Base-by-base conservation (phyloP, 805 yeast genomes). In the Yarrowia sp. region DNA sequence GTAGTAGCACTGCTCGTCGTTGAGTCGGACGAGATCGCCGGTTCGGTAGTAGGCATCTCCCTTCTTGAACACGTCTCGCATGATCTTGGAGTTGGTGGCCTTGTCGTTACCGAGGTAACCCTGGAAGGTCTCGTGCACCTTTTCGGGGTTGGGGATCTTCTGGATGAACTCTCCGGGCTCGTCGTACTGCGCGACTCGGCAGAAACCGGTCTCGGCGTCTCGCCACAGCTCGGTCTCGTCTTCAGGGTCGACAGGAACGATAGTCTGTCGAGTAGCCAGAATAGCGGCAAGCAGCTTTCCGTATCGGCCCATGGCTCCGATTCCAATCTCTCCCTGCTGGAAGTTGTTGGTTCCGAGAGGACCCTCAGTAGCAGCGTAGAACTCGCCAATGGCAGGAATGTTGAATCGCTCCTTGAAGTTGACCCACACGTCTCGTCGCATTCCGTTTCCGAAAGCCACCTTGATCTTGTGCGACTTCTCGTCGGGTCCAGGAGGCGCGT, bases 41-140 rank as follows among this genome's bases (percentile, higher is more conserved):
- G 90, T 83, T 72, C 97, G 81, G 71, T 89, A 88, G 88, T 91
- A 92, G 0, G 96, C 96, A 75, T 92, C 98, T 31, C 97, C 97
- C 71, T 87, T 84, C 67, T 78, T 82, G 77, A 89, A 89, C 5
- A 92, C 95, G 73, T 91, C 82, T 63, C 84, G 78, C 7, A 87
- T 75, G 18, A 92, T 82, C 74, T 92, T 93, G 5, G 90, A 85
- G 68, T 84, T 83, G 1, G 96, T 88, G 38, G 95, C 97, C 65
- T 81, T 79, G 70, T 84, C 82, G 75, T 92, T 90, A 33, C 93
- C 93, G 60, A 87, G 78, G 74, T 92, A 92, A 8, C 98, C 98
- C 76, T 90, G 97, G 80, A 90, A 92, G 39, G 92, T 84, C 8
- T 83, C 81, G 70, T 86, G 86, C n/a, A 89, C 81, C 65, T 87